Conservation (phyloP, 2,329 filamentous ascomycete species). For the Fusarium sp. region DNA sequence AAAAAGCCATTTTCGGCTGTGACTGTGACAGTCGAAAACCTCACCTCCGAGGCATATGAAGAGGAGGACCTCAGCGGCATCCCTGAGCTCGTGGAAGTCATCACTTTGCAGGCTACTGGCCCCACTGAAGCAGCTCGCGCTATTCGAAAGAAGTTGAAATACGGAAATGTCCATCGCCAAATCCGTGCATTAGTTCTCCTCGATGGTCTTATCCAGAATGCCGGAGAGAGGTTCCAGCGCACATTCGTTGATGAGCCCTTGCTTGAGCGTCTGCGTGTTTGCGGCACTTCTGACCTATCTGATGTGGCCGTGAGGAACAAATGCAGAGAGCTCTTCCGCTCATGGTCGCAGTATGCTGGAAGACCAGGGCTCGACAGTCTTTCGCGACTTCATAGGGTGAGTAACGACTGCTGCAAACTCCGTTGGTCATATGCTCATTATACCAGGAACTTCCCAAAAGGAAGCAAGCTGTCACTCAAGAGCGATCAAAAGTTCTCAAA, state of each 20-base stretch:
- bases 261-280: constrained; percentile 88
- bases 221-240: constrained; percentile 86
- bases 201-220: constrained; percentile 95
- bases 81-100: constrained; percentile 92
- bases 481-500: constrained; percentile 83
- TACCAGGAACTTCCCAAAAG: constrained; percentile 70
- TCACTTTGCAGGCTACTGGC: constrained; percentile 87
- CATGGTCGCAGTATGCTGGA: constrained; percentile 89
- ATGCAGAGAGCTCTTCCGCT: constrained; percentile 85
- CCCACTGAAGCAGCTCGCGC: constrained; percentile 91
- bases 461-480: constrained; percentile 79
- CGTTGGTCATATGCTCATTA: constrained; percentile 8
- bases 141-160: constrained; percentile 98
- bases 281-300: constrained; percentile 85
- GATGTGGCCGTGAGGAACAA: constrained; percentile 89
- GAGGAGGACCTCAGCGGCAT: constrained; percentile 93
- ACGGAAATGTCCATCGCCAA: constrained; percentile 93
- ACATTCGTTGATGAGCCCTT: constrained; percentile 91
- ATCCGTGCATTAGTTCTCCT: constrained; percentile 88
- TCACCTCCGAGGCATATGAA: constrained; percentile 89
- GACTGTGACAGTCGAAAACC: constrained; percentile 89
- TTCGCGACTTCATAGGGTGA: constrained; percentile 77
- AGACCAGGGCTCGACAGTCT: constrained; percentile 84
- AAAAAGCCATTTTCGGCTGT: constrained; percentile 91
- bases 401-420: constrained; percentile 1